A percentile compares a stretch with the other conserved stretches of the same genome.
Conservation (phyloP, 2,329 filamentous ascomycete species). For the Penicillium vulpinum region DNA sequence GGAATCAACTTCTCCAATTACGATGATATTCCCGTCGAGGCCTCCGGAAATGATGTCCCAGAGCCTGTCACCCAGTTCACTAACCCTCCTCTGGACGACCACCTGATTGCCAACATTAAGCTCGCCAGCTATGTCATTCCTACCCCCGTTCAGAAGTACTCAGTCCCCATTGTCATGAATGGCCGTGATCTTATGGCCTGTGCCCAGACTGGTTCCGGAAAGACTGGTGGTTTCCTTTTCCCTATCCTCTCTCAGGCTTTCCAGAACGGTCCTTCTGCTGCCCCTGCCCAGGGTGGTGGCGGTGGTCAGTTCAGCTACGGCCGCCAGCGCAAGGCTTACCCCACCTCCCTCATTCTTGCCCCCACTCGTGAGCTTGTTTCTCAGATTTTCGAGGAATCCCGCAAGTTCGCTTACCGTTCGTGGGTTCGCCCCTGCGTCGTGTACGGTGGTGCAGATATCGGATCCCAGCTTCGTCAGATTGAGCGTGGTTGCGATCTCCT, state of each 20-base stretch:
- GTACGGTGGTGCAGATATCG: slow-evolving; percentile 98
- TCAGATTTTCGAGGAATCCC: slow-evolving; percentile 95
- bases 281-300: slow-evolving; percentile 57
- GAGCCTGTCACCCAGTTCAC: slow-evolving; percentile 88
- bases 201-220: slow-evolving; percentile 98
- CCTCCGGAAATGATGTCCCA: slow-evolving; percentile 88
- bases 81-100: slow-evolving; percentile 92
- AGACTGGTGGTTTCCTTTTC: slow-evolving; percentile 99
- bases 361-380: slow-evolving; percentile 98
- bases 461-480: slow-evolving; percentile 95
- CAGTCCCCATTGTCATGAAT: slow-evolving; percentile 96
- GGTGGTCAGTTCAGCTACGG: slow-evolving; percentile 66
- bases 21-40: slow-evolving; percentile 98
- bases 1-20: slow-evolving; percentile 99
- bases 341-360: slow-evolving; percentile 91
- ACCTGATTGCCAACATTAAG: slow-evolving; percentile 89
- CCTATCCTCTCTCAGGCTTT: slow-evolving; percentile 98
- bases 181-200: slow-evolving; percentile 99
- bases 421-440: slow-evolving; percentile 99
- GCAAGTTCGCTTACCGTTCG: slow-evolving; percentile 98
- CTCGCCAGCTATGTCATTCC: slow-evolving; percentile 92
- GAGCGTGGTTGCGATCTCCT: slow-evolving; percentile 96
- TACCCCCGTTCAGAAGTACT: slow-evolving; percentile 98
- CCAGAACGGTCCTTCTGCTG: slow-evolving; percentile 75
- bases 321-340: slow-evolving; percentile 96